These are phyloP conservation scores for Nemania abortiva DNA, from an alignment of 2,329 filamentous ascomycete species.

Conservation along the genomic window DNA sequence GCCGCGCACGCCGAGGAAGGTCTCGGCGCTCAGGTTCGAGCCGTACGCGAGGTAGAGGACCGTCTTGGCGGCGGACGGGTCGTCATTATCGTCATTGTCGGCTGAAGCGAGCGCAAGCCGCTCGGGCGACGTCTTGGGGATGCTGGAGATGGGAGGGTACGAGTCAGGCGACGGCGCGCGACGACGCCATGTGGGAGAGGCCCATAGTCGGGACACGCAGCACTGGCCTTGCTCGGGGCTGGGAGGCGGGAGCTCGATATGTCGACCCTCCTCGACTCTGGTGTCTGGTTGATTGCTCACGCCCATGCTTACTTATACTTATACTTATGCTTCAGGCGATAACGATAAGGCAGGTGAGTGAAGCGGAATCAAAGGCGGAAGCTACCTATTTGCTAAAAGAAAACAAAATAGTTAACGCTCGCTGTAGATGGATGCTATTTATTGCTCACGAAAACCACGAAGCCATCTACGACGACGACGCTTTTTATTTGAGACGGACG, in stretches of 20 bases:
- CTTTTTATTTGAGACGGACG: slow-evolving; percentile 17
- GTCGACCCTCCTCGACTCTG: slow-evolving; percentile 35
- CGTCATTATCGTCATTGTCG: slow-evolving; percentile 43
- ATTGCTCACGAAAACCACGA: background rate
- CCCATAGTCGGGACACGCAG: slow-evolving; percentile 37
- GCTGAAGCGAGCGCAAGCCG: slow-evolving; percentile 55
- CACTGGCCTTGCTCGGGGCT: slow-evolving; percentile 37
- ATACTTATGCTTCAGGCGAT: background rate
- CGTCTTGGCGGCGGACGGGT: slow-evolving; percentile 55
- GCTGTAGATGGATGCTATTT: slow-evolving; percentile 9
- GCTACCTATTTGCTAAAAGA: slow-evolving; percentile 8
- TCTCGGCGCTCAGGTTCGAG: slow-evolving; percentile 85
- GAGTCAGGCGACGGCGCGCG: slow-evolving; percentile 22
- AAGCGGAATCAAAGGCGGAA: background rate
- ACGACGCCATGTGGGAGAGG: slow-evolving; percentile 32
- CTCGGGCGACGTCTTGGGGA: slow-evolving; percentile 54
- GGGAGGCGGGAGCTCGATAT: background rate
- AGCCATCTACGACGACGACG: background rate
- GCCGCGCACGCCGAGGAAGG: slow-evolving; percentile 80
- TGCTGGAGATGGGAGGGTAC: slow-evolving; percentile 49
- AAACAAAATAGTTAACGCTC: background rate
- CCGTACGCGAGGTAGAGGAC: slow-evolving; percentile 90
- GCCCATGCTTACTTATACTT: background rate
- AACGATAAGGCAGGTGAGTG: background rate
- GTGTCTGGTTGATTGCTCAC: slow-evolving; percentile 30